phyloP scores from a whole-genome alignment of 2,329 filamentous ascomycete species.

The Davidsoniella neocaledoniae region DNA sequence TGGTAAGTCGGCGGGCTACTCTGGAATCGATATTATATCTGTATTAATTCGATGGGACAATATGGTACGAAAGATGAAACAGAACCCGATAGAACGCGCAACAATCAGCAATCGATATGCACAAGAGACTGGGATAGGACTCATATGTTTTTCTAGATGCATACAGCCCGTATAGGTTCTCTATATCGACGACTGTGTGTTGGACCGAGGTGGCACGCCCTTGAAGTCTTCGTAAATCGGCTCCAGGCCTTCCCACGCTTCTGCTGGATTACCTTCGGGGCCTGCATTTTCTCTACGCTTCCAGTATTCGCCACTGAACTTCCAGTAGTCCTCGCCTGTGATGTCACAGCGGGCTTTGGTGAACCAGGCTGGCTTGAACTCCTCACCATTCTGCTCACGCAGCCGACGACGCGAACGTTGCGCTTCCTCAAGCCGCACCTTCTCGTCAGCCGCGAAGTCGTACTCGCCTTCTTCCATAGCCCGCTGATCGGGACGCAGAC shows the following conservation, averaged over 20 bases:
- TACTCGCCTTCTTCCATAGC: conserved; percentile 99
- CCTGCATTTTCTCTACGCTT: conserved; percentile 49
- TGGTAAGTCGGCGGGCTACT: too few relatives aligned
- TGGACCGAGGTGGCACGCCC: conserved; percentile 5
- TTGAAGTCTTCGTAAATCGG: conserved; percentile 44
- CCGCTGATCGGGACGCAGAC: conserved; percentile 83
- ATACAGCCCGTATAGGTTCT: background rate
- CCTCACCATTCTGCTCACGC: conserved; percentile 61
- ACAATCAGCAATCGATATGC: too few relatives aligned
- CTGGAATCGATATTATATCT: too few relatives aligned
- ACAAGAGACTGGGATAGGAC: too few relatives aligned
- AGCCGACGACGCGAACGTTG: conserved; percentile 61
- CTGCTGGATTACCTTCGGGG: conserved; percentile 30
- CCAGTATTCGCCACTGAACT: conserved; percentile 84
- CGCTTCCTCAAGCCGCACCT: conserved; percentile 84
- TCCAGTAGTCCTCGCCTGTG: conserved; percentile 83
- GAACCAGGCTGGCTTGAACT: conserved; percentile 81
- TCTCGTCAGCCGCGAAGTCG: conserved; percentile 80
- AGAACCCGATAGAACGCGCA: too few relatives aligned
- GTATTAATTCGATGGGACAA: too few relatives aligned
- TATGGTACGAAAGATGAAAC: too few relatives aligned
- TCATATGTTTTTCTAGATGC: too few relatives aligned
- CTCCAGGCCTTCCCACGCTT: conserved; percentile 56
- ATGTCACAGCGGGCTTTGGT: conserved; percentile 50
- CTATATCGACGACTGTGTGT: conserved; percentile 10